These are phyloP conservation scores for Wickerhamiella occidentalis DNA, from an alignment of 805 yeast genomes.

Conservation along the genomic window DNA sequence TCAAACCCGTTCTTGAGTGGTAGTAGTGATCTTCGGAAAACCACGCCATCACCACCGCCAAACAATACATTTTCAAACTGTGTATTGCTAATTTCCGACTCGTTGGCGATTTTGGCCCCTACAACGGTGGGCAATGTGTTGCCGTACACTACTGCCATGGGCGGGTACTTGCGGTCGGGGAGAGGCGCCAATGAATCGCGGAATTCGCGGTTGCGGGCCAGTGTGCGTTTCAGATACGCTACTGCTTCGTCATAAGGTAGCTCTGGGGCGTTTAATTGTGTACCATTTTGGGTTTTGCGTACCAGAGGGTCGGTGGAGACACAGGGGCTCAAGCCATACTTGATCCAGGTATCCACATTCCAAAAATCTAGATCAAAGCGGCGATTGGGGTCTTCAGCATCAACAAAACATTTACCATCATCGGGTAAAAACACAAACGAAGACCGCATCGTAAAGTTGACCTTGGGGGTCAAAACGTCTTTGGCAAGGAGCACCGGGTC, in stretches of 20 bases:
- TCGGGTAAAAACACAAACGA: conserved; percentile 68
- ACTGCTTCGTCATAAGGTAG: conserved; percentile 40
- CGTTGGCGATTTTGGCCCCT: conserved; percentile 55
- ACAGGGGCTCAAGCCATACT: conserved; percentile 62
- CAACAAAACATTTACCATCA: conserved; percentile 61
- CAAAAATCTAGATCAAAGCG: conserved; percentile 50
- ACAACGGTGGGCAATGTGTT: conserved; percentile 74
- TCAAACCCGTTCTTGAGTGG: conserved; percentile 68
- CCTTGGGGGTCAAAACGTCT: conserved; percentile 63
- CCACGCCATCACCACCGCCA: conserved; percentile 92
- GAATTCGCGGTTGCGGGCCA: conserved; percentile 48
- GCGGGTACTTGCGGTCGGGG: conserved; percentile 51
- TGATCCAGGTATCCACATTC: conserved; percentile 69
- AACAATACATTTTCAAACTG: conserved; percentile 64
- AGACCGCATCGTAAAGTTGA: conserved; percentile 80
- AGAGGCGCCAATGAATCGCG: conserved; percentile 41
- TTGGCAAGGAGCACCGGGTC: conserved; percentile 69
- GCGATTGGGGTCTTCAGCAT: conserved; percentile 30
- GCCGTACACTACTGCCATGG: conserved; percentile 72
- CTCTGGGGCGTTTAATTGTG: neutral
- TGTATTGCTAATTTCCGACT: conserved; percentile 55
- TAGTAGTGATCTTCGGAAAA: conserved; percentile 68
- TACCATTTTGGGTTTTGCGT: conserved; percentile 13
- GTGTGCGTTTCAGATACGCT: conserved; percentile 49
- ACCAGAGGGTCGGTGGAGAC: conserved; percentile 32